These are phyloP conservation scores for Parasarocladium wereldwijsianum DNA, from an alignment of 2,329 filamentous ascomycete genomes.

Conservation along the genomic window DNA sequence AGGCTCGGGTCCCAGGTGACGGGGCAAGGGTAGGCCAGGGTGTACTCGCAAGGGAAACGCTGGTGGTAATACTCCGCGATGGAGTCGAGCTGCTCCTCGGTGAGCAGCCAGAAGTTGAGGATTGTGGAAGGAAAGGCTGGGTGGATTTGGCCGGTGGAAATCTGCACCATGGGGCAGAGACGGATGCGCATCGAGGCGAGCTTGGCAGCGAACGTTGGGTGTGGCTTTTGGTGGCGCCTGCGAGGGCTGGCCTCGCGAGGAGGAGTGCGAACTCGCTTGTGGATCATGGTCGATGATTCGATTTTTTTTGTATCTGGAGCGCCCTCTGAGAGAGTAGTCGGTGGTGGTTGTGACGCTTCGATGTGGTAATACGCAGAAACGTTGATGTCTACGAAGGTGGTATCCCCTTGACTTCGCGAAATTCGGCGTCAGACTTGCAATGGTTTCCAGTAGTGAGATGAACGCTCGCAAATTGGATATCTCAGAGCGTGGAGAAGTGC, in stretches of 20 bases:
- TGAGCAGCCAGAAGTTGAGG: constrained; percentile 61
- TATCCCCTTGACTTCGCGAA: too few species aligned
- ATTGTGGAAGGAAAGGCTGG: constrained; percentile 50
- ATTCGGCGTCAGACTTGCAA: too few species aligned
- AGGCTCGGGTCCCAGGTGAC: constrained; percentile 42
- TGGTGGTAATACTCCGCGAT: constrained; percentile 65
- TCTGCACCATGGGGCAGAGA: constrained; percentile 51
- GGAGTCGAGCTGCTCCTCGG: constrained; percentile 52
- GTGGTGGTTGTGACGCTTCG: too few species aligned
- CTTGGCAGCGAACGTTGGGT: constrained; percentile 43
- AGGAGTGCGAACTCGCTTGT: constrained; percentile 5
- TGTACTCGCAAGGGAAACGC: constrained; percentile 38
- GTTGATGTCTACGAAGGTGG: too few species aligned
- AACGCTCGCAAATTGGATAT: too few species aligned
- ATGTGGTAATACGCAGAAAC: too few species aligned
- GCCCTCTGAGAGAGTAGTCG: too few species aligned
- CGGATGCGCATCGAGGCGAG: constrained; percentile 50
- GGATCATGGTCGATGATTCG: constrained; percentile 17
- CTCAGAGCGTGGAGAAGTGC: too few species aligned
- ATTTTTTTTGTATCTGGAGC: too few species aligned
- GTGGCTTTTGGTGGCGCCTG: constrained; percentile 17
- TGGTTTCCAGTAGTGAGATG: too few species aligned
- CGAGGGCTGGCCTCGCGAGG: constrained; percentile 6
- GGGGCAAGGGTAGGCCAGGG: constrained; percentile 50
- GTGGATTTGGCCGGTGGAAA: constrained; percentile 46